phyloP scores from a whole-genome alignment of 148 eudicot genomes.

The Pouteria glomerata region DNA sequence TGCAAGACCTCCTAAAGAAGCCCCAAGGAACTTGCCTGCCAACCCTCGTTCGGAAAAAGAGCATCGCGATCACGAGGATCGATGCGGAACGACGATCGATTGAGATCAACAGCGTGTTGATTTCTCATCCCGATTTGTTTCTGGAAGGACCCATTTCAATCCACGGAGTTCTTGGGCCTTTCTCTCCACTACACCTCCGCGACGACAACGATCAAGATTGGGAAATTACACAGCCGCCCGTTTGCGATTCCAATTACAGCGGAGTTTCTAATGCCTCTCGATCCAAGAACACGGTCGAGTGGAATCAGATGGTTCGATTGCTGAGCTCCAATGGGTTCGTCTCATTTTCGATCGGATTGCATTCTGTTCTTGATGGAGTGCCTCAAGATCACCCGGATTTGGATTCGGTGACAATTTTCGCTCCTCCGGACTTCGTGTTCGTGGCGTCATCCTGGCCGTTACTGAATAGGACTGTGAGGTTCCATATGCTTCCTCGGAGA shows the following conservation, averaged over 20 bases:
- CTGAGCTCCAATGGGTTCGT: constrained; percentile 45
- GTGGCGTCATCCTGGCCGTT: constrained; percentile 34
- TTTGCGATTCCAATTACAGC: not conserved
- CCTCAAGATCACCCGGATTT: constrained; percentile 34
- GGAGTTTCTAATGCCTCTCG: not conserved
- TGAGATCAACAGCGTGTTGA: constrained; percentile 43
- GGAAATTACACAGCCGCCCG: constrained; percentile 18
- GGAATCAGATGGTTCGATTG: constrained; percentile 29
- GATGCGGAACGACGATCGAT: constrained; percentile 1
- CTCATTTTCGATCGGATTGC: constrained; percentile 51
- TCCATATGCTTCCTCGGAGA: constrained; percentile 41
- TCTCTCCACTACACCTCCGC: constrained; percentile 18
- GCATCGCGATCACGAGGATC: constrained; percentile 28
- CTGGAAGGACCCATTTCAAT: constrained; percentile 40
- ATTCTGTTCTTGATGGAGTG: constrained; percentile 40
- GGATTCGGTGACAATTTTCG: constrained; percentile 40
- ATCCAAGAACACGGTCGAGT: constrained; percentile 15
- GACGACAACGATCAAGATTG: constrained; percentile 10
- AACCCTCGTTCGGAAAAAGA: constrained; percentile 34
- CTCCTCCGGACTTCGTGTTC: constrained; percentile 40
- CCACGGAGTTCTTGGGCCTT: constrained; percentile 58
- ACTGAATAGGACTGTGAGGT: constrained; percentile 42
- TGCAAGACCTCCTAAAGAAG: constrained; percentile 21
- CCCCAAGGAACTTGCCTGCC: constrained; percentile 34
- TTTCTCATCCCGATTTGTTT: constrained; percentile 65